phyloP scores from a whole-genome alignment of 164 flowering plant species.

The Magnolia changhungtana region DNA sequence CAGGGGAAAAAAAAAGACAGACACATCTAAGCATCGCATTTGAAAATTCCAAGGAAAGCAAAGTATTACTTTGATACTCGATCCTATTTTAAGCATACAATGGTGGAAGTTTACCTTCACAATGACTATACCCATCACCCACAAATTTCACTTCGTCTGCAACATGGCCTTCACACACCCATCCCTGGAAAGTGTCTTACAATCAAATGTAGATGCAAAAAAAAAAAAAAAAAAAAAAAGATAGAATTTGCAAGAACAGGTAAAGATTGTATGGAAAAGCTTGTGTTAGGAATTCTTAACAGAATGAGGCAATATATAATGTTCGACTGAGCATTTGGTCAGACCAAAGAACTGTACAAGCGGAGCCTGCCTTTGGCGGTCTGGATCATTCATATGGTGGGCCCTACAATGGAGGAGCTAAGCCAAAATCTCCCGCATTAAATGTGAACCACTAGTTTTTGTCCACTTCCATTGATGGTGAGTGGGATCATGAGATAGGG shows the following conservation, averaged over 20 bases:
- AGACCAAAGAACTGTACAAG: background rate
- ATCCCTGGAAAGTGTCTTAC: conserved; percentile 94
- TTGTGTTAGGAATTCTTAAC: background rate
- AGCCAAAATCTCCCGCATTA: background rate
- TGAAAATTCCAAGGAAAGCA: no score
- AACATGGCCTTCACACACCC: conserved; percentile 89
- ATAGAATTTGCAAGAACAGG: background rate
- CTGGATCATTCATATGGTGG: background rate
- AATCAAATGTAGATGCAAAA: background rate
- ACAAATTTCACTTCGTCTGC: conserved; percentile 76
- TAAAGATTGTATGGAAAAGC: background rate
- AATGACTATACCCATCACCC: conserved; percentile 89
- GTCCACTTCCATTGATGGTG: background rate
- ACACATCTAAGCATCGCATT: no score
- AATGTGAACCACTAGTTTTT: background rate
- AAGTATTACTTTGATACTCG: conserved; percentile 24
- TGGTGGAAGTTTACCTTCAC: conserved; percentile 57
- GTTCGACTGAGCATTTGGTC: background rate
- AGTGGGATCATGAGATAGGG: background rate
- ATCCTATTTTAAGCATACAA: background rate
- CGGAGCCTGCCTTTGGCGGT: background rate
- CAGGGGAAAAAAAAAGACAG: no score
- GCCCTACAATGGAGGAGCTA: background rate
- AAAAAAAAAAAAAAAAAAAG: background rate
- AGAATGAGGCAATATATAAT: background rate